Evolutionary conservation across 305 asterid genomes (phyloP).

Genomic region (Fraxinus velutina): DNA sequence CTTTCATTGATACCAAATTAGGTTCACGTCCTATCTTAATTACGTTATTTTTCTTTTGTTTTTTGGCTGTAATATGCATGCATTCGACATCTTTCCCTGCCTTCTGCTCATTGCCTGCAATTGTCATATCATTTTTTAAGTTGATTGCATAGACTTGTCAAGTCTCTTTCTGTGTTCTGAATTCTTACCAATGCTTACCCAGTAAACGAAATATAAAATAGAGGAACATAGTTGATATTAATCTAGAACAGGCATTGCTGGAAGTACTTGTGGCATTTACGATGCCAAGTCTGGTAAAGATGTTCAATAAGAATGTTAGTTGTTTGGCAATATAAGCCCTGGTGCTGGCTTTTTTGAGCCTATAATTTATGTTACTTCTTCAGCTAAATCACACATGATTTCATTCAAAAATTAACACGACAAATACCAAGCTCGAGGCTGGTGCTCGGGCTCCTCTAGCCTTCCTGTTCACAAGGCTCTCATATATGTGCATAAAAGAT

Average conservation of each 20-base stretch:
- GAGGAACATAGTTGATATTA: background rate
- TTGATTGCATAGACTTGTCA: background rate
- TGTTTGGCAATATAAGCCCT: background rate
- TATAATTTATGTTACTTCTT: background rate
- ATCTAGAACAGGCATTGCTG: background rate
- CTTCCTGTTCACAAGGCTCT: background rate
- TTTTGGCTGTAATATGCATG: background rate
- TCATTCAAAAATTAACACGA: background rate
- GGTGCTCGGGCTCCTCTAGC: background rate
- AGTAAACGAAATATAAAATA: background rate
- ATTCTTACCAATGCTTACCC: background rate
- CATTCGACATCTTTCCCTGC: background rate
- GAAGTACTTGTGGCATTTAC: background rate
- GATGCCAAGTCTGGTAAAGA: background rate
- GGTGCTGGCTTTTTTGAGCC: background rate
- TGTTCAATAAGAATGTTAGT: background rate
- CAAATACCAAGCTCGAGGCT: background rate
- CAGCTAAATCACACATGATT: background rate
- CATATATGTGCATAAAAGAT: background rate
- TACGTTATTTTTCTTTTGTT: background rate
- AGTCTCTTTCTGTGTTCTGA: background rate
- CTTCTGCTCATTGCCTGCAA: background rate
- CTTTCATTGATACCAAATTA: background rate
- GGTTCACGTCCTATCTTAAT: background rate
- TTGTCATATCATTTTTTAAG: background rate